These are phyloP conservation scores for Coccomyxa subellipsoidea DNA, from an alignment of 163 green algal genomes.

Conservation along the genomic window DNA sequence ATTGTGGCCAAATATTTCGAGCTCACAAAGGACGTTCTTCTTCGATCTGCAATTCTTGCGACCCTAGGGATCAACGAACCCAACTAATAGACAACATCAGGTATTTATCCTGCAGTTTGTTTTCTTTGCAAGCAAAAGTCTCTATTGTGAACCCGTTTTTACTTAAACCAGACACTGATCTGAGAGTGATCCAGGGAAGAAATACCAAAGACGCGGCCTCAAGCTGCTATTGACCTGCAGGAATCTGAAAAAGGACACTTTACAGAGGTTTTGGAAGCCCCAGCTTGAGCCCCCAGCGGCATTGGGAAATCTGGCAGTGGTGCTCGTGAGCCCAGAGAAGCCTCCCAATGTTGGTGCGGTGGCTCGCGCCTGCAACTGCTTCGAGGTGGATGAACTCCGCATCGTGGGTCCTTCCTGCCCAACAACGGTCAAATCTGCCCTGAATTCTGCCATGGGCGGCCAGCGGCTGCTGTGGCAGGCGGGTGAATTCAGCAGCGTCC, in stretches of 20 bases:
- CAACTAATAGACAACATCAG: not conserved
- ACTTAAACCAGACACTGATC: no score
- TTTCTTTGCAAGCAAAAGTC: no score
- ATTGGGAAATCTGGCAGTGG: constrained; percentile 24
- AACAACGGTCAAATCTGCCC: not conserved
- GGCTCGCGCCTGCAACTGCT: constrained; percentile 46
- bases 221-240: not conserved
- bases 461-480: constrained; percentile 4
- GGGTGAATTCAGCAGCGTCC: not conserved
- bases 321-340: constrained; percentile 42
- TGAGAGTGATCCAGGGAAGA: not conserved
- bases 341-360: constrained; percentile 48
- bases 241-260: not conserved
- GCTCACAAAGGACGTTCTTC: no score
- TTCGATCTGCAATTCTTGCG: not conserved
- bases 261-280: constrained; percentile 21
- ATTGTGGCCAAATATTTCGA: no score
- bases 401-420: constrained; percentile 29
- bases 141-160: no score
- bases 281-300: constrained; percentile 19
- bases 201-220: not conserved
- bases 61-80: not conserved
- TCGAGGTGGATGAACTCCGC: constrained; percentile 56
- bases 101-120: no score
- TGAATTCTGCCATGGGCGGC: not conserved